Percentiles rank a stretch among this genome's conserved stretches.
Conservation (phyloP, 371 early-diverging fungal species). For the Gilbertella persicaria region DNA sequence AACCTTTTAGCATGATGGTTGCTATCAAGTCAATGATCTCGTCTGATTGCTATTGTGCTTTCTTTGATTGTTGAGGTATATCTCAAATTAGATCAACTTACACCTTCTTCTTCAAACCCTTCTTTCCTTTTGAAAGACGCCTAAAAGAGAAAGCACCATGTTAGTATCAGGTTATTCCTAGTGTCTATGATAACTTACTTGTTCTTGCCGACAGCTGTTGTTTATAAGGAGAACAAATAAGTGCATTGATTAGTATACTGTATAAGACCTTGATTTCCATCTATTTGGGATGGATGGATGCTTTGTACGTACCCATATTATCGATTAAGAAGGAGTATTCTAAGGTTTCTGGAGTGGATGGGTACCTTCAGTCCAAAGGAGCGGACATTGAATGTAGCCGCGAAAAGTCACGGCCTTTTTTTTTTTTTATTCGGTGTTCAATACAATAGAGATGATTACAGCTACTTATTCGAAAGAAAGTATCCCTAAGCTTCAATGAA, state of each 20-base stretch:
- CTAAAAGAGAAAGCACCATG: slow-evolving; percentile 28
- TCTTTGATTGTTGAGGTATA: no score
- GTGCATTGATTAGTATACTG: slow-evolving; percentile 10
- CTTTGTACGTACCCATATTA: slow-evolving; percentile 38
- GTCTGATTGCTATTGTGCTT: no score
- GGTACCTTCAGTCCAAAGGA: background rate
- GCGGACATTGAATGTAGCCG: background rate
- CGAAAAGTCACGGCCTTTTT: background rate
- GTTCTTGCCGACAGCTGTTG: slow-evolving; percentile 93
- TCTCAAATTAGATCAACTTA: slow-evolving; percentile 58
- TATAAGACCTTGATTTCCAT: slow-evolving; percentile 1
- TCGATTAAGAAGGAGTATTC: slow-evolving; percentile 35
- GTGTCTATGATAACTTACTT: slow-evolving; percentile 63
- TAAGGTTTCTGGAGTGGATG: background rate
- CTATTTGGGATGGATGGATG: slow-evolving; percentile 29
- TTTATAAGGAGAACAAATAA: slow-evolving; percentile 3
- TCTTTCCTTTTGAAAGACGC: slow-evolving; percentile 93
- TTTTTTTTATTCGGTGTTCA: no score
- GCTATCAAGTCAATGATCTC: no score
- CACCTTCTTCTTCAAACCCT: slow-evolving; percentile 97
- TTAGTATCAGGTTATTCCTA: background rate
- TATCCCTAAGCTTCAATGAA: no score
- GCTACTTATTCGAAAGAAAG: no score
- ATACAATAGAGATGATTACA: no score
- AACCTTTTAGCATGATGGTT: no score